Base-by-base conservation (phyloP, 768 basidiomycete genomes). In the Russula sp. region DNA sequence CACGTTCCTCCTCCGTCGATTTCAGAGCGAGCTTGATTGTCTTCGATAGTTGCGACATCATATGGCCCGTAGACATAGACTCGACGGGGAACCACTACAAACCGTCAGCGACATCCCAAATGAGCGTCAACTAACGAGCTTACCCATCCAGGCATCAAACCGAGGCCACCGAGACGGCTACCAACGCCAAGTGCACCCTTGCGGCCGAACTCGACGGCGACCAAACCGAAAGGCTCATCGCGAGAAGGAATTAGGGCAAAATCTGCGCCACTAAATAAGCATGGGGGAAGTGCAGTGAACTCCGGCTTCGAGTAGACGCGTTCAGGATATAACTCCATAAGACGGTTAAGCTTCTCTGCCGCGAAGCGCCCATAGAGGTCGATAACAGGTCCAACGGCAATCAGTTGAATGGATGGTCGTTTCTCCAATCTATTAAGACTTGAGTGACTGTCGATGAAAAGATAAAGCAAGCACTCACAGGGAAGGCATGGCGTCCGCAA, bases 71-170 rank as follows among this genome's bases (percentile, higher is more conserved):
- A 34, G 94, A 88, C 66, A 79, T 92, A 0, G 93, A 96, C 76
- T 96, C 94, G 48, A 97, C 94, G 54, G 94, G 94, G 81, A 94
- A 96, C 94, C 94, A 97, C 92, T 94, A 67, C 14, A 62, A 44
- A 3, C 6, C 1, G 40, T 68, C 59, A 69, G 60, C 22, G 34
- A 14, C 42, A 9, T 35, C 42, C 14, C 8, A 18, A 42, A 22
- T 2, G 0, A 65, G 57, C 7, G 16, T 35, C 42, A 44, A 27
- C 57, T 16, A 49, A 63, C 22, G 1, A 4, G 81, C 88, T 70
- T 72, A 94, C 92, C 94, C 94, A 96, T 77, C 94, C 94, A 72
- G 94, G 94, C 94, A 97, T 97, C 63, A 97, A 78, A 75, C 94
- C 94, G 49, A 97, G 82, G 79, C 94, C 94, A 71, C 94, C 94